A percentile compares a stretch with the other conserved stretches of the same genome.
phyloP scores from a whole-genome alignment of 441 rosid species.

The Iberis amara region DNA sequence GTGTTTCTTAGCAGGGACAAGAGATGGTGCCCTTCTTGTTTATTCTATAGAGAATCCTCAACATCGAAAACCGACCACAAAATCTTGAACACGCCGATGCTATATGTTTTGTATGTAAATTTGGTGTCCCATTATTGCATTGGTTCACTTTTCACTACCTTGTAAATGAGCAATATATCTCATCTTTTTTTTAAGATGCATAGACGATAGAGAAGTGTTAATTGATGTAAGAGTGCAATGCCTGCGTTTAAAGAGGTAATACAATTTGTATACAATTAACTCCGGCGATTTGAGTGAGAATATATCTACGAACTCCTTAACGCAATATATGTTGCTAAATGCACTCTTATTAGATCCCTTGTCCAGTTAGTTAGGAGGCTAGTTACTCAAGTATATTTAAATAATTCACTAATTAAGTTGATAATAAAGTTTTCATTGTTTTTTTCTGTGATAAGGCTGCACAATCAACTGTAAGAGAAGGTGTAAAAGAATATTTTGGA shows the following conservation, averaged over 20 bases:
- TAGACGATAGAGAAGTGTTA: slow-evolving; percentile 23
- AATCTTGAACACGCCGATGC: slow-evolving; percentile 33
- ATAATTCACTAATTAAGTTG: no score
- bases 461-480: no score
- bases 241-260: slow-evolving; percentile 14
- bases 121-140: slow-evolving; percentile 13
- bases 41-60: slow-evolving; percentile 89
- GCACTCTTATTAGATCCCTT: no score
- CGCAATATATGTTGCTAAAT: no score
- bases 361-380: no score
- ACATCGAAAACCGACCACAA: slow-evolving; percentile 49
- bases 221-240: slow-evolving; percentile 27
- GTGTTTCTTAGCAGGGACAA: slow-evolving; percentile 93
- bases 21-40: slow-evolving; percentile 90
- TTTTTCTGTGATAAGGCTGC: no score
- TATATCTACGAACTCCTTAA: no score
- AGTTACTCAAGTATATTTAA: no score
- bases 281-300: slow-evolving; percentile 3
- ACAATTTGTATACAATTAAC: slow-evolving; percentile 19
- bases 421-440: no score
- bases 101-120: slow-evolving; percentile 16
- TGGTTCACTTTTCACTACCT: slow-evolving; percentile 13
- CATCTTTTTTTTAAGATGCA: slow-evolving; percentile 18
- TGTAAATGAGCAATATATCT: slow-evolving; percentile 31
- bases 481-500: no score